Conservation (phyloP, 2,329 filamentous ascomycete genomes). For the Stachybotrys chlorohalonatus region DNA sequence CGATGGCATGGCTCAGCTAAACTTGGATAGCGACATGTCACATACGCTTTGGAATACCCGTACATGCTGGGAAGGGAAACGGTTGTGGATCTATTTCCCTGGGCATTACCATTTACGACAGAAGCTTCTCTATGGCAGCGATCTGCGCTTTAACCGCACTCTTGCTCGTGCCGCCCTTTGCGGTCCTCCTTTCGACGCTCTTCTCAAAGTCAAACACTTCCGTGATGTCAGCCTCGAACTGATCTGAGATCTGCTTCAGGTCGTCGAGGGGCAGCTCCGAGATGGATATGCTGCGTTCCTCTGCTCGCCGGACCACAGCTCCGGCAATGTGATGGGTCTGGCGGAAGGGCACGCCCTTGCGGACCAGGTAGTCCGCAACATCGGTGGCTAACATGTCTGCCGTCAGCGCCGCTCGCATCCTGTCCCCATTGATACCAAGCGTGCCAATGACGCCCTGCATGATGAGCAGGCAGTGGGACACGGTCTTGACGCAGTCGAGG, state of each 20-base stretch:
- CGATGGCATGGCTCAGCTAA: too few species aligned
- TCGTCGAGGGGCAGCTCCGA: slow-evolving; percentile 59
- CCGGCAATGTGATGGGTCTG: slow-evolving; percentile 75
- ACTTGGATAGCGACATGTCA: too few species aligned
- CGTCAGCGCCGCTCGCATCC: slow-evolving; percentile 71
- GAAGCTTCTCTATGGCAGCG: too few species aligned
- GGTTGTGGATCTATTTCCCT: too few species aligned
- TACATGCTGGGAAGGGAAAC: too few species aligned
- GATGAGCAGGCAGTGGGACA: slow-evolving; percentile 73
- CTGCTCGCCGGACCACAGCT: slow-evolving; percentile 36
- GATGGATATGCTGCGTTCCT: slow-evolving; percentile 50
- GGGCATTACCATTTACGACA: too few species aligned
- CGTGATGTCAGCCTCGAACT: slow-evolving; percentile 64
- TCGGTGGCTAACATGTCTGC: slow-evolving; percentile 77
- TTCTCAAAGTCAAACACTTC: slow-evolving; percentile 72
- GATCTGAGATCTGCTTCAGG: slow-evolving; percentile 56
- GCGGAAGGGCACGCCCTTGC: slow-evolving; percentile 65
- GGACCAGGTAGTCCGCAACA: slow-evolving; percentile 54
- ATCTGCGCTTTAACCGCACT: slow-evolving; percentile 58
- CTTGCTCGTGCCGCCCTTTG: slow-evolving; percentile 71
- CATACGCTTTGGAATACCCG: too few species aligned
- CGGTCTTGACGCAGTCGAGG: slow-evolving; percentile 74
- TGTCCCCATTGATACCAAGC: slow-evolving; percentile 57
- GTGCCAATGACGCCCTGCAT: slow-evolving; percentile 73
- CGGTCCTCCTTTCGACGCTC: slow-evolving; percentile 70